Evolutionary conservation across 169 alveolate species (phyloP).

Genomic region (Cardiosporidium cionae): DNA sequence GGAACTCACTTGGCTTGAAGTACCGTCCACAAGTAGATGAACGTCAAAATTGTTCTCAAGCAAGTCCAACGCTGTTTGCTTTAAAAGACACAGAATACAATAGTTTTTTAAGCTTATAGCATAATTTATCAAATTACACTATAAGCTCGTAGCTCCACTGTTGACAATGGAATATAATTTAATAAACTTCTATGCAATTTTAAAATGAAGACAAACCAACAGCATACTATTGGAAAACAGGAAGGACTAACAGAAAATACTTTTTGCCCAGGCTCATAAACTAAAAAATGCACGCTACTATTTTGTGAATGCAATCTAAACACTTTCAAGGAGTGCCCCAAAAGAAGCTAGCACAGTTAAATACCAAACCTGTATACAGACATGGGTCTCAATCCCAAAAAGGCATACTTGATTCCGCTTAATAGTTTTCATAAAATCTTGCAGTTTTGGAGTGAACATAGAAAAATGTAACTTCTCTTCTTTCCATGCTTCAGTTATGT

Average conservation of each 20-base stretch:
- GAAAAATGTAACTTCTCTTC: background rate
- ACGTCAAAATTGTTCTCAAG: background rate
- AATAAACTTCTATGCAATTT: too few species aligned
- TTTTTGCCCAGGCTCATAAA: too few species aligned
- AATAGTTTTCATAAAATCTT: background rate
- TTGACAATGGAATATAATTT: too few species aligned
- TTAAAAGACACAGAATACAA: background rate
- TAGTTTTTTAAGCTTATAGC: too few species aligned
- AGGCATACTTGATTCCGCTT: background rate
- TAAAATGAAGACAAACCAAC: too few species aligned
- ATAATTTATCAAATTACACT: too few species aligned
- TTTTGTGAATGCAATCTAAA: too few species aligned
- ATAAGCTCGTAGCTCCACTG: too few species aligned
- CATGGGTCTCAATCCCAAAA: background rate
- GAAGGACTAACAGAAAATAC: too few species aligned
- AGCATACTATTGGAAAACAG: too few species aligned
- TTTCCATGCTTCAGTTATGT: background rate
- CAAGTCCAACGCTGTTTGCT: background rate
- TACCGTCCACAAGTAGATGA: background rate
- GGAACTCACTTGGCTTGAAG: background rate
- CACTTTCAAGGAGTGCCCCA: too few species aligned
- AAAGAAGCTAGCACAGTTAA: background rate
- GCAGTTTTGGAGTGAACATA: background rate
- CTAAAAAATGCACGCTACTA: too few species aligned
- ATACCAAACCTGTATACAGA: background rate